phyloP scores from a whole-genome alignment of 495 filamentous ascomycete species.

The Oidiodendron maius region DNA sequence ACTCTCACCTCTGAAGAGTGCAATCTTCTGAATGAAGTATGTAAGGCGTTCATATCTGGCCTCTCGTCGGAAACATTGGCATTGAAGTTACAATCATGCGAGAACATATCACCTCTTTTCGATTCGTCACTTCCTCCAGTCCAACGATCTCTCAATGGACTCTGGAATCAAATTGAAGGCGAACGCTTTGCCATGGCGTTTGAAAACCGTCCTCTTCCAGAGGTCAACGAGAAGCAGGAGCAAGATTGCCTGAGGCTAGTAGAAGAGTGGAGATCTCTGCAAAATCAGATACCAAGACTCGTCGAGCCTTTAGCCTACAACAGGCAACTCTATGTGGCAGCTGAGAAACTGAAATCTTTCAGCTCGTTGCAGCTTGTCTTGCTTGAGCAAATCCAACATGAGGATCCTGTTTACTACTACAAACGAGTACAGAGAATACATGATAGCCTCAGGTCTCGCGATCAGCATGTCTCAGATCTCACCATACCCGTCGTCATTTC shows the following conservation, averaged over 20 bases:
- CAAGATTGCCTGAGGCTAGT: slow-evolving; percentile 26
- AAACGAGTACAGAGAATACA: slow-evolving; percentile 31
- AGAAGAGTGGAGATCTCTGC: slow-evolving; percentile 34
- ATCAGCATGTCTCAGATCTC: slow-evolving; percentile 12
- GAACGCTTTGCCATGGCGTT: slow-evolving; percentile 38
- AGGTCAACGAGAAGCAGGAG: slow-evolving; percentile 29
- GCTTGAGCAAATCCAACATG: slow-evolving; percentile 39
- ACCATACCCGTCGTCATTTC: slow-evolving; percentile 20
- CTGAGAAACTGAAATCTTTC: slow-evolving; percentile 38
- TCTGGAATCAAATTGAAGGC: slow-evolving; percentile 43
- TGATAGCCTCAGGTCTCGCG: slow-evolving; percentile 23
- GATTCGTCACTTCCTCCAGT: slow-evolving; percentile 14
- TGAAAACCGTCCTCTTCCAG: slow-evolving; percentile 31
- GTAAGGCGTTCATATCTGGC: slow-evolving; percentile 40
- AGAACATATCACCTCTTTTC: slow-evolving; percentile 29
- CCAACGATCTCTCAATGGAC: slow-evolving; percentile 37
- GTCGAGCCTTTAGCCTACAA: slow-evolving; percentile 37
- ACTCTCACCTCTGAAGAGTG: slow-evolving; percentile 33
- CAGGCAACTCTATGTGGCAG: slow-evolving; percentile 34
- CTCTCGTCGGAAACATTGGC: slow-evolving; percentile 35
- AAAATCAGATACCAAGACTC: slow-evolving; percentile 25
- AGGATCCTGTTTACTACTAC: slow-evolving; percentile 38
- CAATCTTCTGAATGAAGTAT: slow-evolving; percentile 38
- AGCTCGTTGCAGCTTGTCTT: slow-evolving; percentile 38
- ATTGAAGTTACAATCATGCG: slow-evolving; percentile 29